A percentile compares a stretch with the other conserved stretches of the same genome.
Evolutionary conservation across 192 early-diverging fungal genomes (phyloP).

Genomic region (Phycomyces blakesleeanus): DNA sequence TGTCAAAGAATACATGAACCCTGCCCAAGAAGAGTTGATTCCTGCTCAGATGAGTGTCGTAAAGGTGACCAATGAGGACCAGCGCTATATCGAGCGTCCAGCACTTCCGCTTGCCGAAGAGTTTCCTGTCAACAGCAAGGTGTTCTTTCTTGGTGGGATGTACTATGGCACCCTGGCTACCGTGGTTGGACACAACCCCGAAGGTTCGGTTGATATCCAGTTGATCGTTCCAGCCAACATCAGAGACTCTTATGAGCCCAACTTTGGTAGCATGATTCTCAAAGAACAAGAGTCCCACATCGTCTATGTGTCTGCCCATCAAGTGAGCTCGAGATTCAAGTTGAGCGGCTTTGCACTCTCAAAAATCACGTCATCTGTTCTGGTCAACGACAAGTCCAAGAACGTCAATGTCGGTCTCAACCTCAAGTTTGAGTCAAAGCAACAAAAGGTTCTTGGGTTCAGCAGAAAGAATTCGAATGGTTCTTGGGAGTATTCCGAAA

Average conservation of each 20-base stretch:
- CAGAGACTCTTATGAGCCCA: slow-evolving; percentile 33
- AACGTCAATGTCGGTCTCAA: slow-evolving; percentile 78
- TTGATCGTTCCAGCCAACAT: slow-evolving; percentile 35
- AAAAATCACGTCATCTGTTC: slow-evolving; percentile 80
- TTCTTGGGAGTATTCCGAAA: slow-evolving; percentile 84
- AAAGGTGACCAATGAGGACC: slow-evolving; percentile 56
- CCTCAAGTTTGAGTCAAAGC: slow-evolving; percentile 87
- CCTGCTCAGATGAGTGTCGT: slow-evolving; percentile 63
- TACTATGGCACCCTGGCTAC: slow-evolving; percentile 72
- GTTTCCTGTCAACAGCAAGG: slow-evolving; percentile 62
- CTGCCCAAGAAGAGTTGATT: slow-evolving; percentile 39
- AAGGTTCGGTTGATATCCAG: slow-evolving; percentile 39
- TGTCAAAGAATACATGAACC: slow-evolving; percentile 66
- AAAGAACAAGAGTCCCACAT: slow-evolving; percentile 16
- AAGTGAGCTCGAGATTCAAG: slow-evolving; percentile 63
- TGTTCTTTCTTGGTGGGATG: slow-evolving; percentile 77
- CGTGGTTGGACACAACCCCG: slow-evolving; percentile 57
- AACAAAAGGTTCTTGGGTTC: slow-evolving; percentile 86
- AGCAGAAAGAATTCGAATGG: slow-evolving; percentile 64
- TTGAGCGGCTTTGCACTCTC: slow-evolving; percentile 69
- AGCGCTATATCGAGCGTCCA: slow-evolving; percentile 69
- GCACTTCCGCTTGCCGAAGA: slow-evolving; percentile 64
- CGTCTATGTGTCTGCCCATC: slow-evolving; percentile 49
- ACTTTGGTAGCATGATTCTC: slow-evolving; percentile 48
- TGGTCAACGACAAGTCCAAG: slow-evolving; percentile 56